These are phyloP conservation scores for Nitzschia putrida DNA, from an alignment of 108 stramenopile genomes.

Conservation along the genomic window DNA sequence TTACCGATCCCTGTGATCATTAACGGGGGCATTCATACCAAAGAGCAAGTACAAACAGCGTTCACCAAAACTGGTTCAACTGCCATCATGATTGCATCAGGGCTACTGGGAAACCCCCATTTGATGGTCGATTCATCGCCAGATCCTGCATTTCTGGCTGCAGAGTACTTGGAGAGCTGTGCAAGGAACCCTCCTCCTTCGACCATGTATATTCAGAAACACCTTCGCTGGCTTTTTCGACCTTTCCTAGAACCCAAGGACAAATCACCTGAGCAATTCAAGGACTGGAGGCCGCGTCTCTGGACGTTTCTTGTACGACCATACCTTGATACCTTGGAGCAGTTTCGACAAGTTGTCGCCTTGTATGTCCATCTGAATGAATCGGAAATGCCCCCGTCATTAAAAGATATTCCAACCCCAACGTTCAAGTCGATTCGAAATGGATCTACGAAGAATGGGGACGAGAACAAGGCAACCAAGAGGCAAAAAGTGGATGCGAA, in stretches of 20 bases:
- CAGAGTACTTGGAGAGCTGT: constrained; percentile 50
- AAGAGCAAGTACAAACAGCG: constrained; percentile 18
- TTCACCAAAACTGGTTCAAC: constrained; percentile 43
- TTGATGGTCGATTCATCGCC: constrained; percentile 10
- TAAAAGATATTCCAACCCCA: constrained; percentile 9
- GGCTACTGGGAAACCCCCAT: constrained; percentile 47
- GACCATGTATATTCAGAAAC: constrained; percentile 57
- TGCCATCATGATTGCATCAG: constrained; percentile 56
- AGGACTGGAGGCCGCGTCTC: constrained; percentile 49
- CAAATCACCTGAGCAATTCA: constrained; percentile 32
- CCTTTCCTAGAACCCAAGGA: constrained; percentile 39
- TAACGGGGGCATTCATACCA: constrained; percentile 39
- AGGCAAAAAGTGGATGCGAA: no score
- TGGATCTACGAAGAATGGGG: not conserved
- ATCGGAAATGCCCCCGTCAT: constrained; percentile 18
- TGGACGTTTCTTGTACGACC: constrained; percentile 65
- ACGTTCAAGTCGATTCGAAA: constrained; percentile 18
- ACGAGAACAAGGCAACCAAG: no score
- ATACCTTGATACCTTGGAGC: constrained; percentile 44
- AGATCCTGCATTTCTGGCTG: constrained; percentile 36
- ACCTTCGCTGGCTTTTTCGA: constrained; percentile 67
- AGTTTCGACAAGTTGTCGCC: constrained; percentile 54
- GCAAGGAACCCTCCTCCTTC: constrained; percentile 56
- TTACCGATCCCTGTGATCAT: constrained; percentile 44
- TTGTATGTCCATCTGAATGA: constrained; percentile 49